Base-by-base conservation (phyloP, 306 rosid genomes). In the Corylus americana region DNA sequence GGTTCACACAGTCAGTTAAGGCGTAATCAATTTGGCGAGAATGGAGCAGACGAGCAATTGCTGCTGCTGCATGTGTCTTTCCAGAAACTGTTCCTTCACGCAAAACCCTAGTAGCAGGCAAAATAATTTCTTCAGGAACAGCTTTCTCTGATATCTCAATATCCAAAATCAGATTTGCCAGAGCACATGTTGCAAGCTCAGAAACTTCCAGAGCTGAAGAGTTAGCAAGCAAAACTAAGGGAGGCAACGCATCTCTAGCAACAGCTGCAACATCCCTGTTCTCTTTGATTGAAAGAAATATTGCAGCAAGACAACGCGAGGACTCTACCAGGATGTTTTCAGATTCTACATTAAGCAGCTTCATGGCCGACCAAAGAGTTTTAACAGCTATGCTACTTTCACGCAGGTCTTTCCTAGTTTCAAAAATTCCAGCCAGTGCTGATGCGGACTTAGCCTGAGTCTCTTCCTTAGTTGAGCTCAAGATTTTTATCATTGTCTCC, bases 371-470 rank as follows among this genome's bases (percentile, higher is more conserved):
- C 70, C 49, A 81, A 71, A 92, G 91, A 77, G 98, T 83, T 87
- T 91, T 92, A 77, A 90, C 88, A 75, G 98, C 98, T 78, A 95
- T 77, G 83, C 88, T 85, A 80, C 95, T 91, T 89, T 92, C 97
- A 76, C 97, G 97, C 80, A 94, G 82, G 80, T 94, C 98, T 84
- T 92, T 94, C 74, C 98, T 89, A 27, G 83, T 83, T 86, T 91
- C 96, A 76, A 95, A 95, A 73, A 95, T 91, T 79, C 93, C 98
- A 61, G 98, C 97, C 72, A 95, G 90, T 77, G 94, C 92, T 50
- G 91, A 92, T 76, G 98, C 98, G 73, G 98, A 86, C 85, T 89
- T 92, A 68, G 98, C 98, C 84, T 89, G 98, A 74, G 98, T 92
- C 86, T 95, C 98, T 90, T 95, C 98, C 76, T 86, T 92, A 57